These are phyloP conservation scores for Cryptococcus floricola DNA, from an alignment of 1,284 basidiomycete genomes.

Conservation along the genomic window DNA sequence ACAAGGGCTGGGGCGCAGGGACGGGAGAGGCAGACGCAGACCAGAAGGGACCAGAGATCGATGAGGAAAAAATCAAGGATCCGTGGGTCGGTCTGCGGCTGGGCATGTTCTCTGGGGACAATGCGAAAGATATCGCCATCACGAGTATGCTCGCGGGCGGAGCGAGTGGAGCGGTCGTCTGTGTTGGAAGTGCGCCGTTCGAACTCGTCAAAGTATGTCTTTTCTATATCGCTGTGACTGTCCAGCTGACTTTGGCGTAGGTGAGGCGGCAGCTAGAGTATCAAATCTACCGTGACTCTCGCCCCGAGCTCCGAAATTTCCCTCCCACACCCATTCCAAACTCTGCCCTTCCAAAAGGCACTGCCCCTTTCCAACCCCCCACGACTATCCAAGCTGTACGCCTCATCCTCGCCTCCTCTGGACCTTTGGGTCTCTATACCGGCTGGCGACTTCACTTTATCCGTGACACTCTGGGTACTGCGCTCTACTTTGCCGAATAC, in stretches of 20 bases:
- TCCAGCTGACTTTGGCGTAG: conserved; percentile 46
- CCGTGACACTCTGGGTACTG: conserved; percentile 47
- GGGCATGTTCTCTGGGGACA: conserved; percentile 35
- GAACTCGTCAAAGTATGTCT: conserved; percentile 83
- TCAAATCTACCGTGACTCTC: conserved; percentile 59
- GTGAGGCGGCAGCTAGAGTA: conserved; percentile 90
- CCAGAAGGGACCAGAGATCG: neutral
- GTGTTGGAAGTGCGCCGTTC: conserved; percentile 70
- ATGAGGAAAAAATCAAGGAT: neutral
- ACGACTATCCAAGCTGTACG: conserved; percentile 44
- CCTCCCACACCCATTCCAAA: conserved; percentile 10
- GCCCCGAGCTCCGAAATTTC: conserved; percentile 19
- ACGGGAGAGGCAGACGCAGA: neutral
- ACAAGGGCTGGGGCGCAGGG: too few relatives aligned
- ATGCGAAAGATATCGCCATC: conserved; percentile 64
- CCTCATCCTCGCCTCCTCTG: conserved; percentile 32
- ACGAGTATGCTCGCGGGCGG: conserved; percentile 50
- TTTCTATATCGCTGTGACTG: neutral
- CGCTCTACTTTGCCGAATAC: conserved; percentile 49
- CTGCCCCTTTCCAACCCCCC: conserved; percentile 27
- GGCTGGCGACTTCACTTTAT: conserved; percentile 45
- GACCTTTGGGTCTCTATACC: conserved; percentile 39
- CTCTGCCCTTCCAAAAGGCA: conserved; percentile 1
- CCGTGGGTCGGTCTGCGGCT: conserved; percentile 37
- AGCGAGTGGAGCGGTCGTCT: conserved; percentile 46